Base-by-base conservation (phyloP, 2,329 filamentous ascomycete genomes). In the Trematosphaeria pertusa region DNA sequence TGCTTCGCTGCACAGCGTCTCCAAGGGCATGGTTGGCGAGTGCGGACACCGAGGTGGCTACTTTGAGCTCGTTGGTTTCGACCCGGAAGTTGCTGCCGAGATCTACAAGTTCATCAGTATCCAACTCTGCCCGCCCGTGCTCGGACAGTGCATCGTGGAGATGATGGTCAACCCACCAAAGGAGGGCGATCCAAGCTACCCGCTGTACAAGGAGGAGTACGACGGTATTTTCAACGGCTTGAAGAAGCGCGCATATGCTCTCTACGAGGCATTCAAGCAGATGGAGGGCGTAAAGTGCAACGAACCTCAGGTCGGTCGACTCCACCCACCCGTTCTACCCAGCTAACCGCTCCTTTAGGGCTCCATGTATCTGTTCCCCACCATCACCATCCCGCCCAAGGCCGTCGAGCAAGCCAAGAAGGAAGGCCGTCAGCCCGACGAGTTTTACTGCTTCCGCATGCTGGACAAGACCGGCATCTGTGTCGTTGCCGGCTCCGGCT, bases 31-130 rank as follows among this genome's bases (percentile, higher is more conserved):
- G 92, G 89, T 97, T 7, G 94, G 94, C 69, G 94, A 99, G 79
- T 99, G 94, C 72, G 94, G 94, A 41, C 94, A 99, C 79, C 89
- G 94, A 56, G 94, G 93, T 61, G 94, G 94, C 43, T 99, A 96
- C 82, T 97, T 97, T 69, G 94, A 99, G 81, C 86, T 99, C 46
- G 84, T 92, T 49, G 90, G 90, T 61, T 97, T 99, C 73, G 86
- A 96, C 70, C 76, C 84, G 9, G 81, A 88, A 65, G 94, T 99
- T 57, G 87, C 89, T 67, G 89, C 87, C 57, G 87, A 97, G 78
- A 92, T 99, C 73, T 97, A 97, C 85, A 99, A 99, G 79, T 96
- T 96, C 72, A 88, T 97, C 68, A 94, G 88, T 72, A 97, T 99
- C 78, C 93, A 89, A 78, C 87, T 99, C 59, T 99, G 94, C 76